A percentile compares a stretch with the other conserved stretches of the same genome.
Conservation (phyloP, 257 asterid genomes). For the Lithospermum erythrorhizon region DNA sequence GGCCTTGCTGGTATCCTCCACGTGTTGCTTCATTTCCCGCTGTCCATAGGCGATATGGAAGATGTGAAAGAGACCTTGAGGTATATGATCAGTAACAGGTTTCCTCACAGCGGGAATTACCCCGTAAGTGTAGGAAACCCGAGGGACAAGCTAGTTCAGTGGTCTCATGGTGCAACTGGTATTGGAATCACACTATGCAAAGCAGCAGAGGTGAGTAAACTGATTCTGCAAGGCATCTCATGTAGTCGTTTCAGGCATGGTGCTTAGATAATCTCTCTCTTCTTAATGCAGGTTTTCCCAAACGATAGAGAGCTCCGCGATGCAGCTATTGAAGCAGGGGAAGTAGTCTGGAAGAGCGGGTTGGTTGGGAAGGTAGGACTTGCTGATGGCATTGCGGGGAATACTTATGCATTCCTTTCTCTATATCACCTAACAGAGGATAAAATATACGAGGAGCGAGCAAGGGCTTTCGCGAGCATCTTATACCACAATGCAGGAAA, state of each 20-base stretch:
- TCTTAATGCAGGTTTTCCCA: slow-evolving; percentile 33
- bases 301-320: slow-evolving; percentile 52
- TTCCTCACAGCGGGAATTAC: slow-evolving; percentile 68
- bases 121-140: slow-evolving; percentile 78
- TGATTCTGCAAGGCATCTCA: not conserved
- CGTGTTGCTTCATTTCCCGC: slow-evolving; percentile 49
- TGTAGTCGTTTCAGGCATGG: not conserved
- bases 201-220: slow-evolving; percentile 48
- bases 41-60: slow-evolving; percentile 26
- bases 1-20: slow-evolving; percentile 76
- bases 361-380: slow-evolving; percentile 60
- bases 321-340: slow-evolving; percentile 84
- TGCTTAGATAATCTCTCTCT: not conserved
- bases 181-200: slow-evolving; percentile 59
- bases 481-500: slow-evolving; percentile 28
- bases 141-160: slow-evolving; percentile 66
- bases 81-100: slow-evolving; percentile 74
- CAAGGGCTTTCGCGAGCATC: slow-evolving; percentile 56
- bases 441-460: slow-evolving; percentile 50
- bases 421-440: slow-evolving; percentile 62
- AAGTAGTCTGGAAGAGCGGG: slow-evolving; percentile 76
- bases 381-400: slow-evolving; percentile 63
- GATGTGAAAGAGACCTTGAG: slow-evolving; percentile 58
- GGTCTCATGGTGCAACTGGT: slow-evolving; percentile 87
- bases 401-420: slow-evolving; percentile 54